These are phyloP conservation scores for Wallacemonas sp. DNA, from an alignment of 208 protist genomes.

Conservation along the genomic window DNA sequence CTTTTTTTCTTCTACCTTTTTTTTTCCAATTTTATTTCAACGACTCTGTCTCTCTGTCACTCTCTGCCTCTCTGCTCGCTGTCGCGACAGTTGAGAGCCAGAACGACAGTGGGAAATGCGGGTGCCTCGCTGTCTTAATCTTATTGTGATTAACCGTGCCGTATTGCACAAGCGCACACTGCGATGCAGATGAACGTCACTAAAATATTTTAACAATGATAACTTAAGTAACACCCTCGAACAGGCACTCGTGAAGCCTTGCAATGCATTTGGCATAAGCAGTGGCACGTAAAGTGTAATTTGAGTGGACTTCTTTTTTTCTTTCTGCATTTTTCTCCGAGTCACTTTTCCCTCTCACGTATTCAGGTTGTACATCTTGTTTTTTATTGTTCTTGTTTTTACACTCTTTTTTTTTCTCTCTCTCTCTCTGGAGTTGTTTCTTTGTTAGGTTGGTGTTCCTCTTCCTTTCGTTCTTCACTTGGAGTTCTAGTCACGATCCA, in stretches of 20 bases:
- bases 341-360: background rate
- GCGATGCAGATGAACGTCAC: too few species aligned
- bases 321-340: background rate
- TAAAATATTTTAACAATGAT: too few species aligned
- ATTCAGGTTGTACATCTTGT: background rate
- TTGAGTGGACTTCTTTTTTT: background rate
- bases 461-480: background rate
- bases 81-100: too few species aligned
- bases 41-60: background rate
- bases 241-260: too few species aligned
- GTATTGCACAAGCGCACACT: too few species aligned
- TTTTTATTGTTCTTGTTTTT: background rate
- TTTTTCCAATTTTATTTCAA: background rate
- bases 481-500: too few species aligned
- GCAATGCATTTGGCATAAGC: too few species aligned
- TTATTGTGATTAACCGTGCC: too few species aligned
- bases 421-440: background rate
- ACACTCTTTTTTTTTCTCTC: background rate
- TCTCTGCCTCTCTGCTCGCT: background rate
- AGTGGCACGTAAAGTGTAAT: too few species aligned
- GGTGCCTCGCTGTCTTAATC: too few species aligned
- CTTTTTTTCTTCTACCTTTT: background rate
- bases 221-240: too few species aligned
- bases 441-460: background rate
- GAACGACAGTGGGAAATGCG: too few species aligned